A percentile compares a stretch with the other conserved stretches of the same genome.
These are phyloP conservation scores for Nelumbo lutea DNA, from an alignment of 164 flowering plant species.

Conservation along the genomic window DNA sequence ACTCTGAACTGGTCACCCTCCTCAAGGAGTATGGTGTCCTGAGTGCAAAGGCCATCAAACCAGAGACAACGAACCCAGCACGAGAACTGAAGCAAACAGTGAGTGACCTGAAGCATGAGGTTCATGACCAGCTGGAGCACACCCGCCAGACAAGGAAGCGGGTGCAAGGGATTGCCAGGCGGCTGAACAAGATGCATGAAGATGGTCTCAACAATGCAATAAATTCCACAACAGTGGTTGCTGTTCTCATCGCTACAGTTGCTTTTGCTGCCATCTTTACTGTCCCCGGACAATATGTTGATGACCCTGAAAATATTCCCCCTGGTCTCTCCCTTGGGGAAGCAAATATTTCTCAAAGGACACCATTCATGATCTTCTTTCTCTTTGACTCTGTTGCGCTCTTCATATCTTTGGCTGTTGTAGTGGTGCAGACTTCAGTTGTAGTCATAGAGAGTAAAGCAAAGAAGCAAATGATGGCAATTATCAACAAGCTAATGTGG, in stretches of 20 bases:
- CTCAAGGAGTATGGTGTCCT: slow-evolving; percentile 64
- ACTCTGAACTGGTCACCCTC: slow-evolving; percentile 37
- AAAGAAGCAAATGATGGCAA: slow-evolving; percentile 87
- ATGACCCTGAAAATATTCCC: slow-evolving; percentile 45
- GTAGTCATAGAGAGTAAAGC: slow-evolving; percentile 91
- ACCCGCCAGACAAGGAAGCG: slow-evolving; percentile 71
- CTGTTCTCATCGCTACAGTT: slow-evolving; percentile 92
- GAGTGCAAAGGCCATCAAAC: slow-evolving; percentile 47
- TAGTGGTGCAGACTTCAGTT: slow-evolving; percentile 91
- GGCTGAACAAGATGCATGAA: slow-evolving; percentile 69
- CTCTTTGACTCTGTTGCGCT: slow-evolving; percentile 82
- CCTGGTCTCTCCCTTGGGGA: slow-evolving; percentile 59
- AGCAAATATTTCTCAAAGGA: slow-evolving; percentile 63
- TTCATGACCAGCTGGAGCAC: slow-evolving; percentile 86
- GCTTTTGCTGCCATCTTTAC: slow-evolving; percentile 96
- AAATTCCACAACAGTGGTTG: slow-evolving; percentile 93
- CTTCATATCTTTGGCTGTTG: slow-evolving; percentile 69
- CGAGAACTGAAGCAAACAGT: slow-evolving; percentile 88
- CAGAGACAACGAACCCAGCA: slow-evolving; percentile 41
- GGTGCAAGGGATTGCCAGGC: slow-evolving; percentile 79
- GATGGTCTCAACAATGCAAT: slow-evolving; percentile 97
- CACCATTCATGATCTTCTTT: slow-evolving; percentile 67
- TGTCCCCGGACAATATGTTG: slow-evolving; percentile 83
- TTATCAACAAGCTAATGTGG: slow-evolving; percentile 99
- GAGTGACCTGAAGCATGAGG: slow-evolving; percentile 94